A percentile compares a stretch with the other conserved stretches of the same genome.
These are phyloP conservation scores for Plasmopara muralis DNA, from an alignment of 352 stramenopile genomes.

Conservation along the genomic window DNA sequence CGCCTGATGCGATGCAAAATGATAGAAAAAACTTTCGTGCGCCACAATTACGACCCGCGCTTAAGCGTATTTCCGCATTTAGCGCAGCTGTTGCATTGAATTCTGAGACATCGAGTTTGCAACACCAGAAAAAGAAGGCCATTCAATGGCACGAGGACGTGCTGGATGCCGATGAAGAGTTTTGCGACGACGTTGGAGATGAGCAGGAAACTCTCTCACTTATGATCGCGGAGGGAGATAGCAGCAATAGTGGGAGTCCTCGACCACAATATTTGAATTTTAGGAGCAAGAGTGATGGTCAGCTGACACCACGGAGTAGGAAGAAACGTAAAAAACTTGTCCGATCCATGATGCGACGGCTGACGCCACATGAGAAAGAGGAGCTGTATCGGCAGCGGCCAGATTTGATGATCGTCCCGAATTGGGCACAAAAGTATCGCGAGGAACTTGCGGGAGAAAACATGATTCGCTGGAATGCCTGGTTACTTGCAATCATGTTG, in stretches of 20 bases:
- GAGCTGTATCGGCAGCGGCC: conserved; percentile 75
- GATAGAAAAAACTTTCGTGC: conserved; percentile 57
- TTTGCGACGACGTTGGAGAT: conserved; percentile 51
- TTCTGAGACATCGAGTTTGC: conserved; percentile 11
- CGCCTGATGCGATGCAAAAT: conserved; percentile 48
- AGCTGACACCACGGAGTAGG: conserved; percentile 54
- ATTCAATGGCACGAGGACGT: conserved; percentile 75
- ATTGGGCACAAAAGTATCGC: conserved; percentile 85
- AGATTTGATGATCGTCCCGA: conserved; percentile 83
- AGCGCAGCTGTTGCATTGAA: conserved; percentile 39
- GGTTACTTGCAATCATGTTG: conserved; percentile 69
- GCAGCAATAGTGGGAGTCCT: conserved; percentile 24
- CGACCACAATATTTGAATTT: conserved; percentile 50
- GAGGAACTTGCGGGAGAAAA: conserved; percentile 72
- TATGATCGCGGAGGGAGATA: conserved; percentile 32
- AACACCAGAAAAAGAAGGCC: conserved; percentile 43
- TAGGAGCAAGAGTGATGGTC: conserved; percentile 40
- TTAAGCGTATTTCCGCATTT: conserved; percentile 75
- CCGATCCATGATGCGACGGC: conserved; percentile 66
- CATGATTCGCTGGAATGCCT: conserved; percentile 64
- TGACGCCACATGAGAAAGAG: conserved; percentile 78
- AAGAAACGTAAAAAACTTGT: conserved; percentile 82
- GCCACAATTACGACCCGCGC: conserved; percentile 40
- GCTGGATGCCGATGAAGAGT: conserved; percentile 71
- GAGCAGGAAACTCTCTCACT: conserved; percentile 47